A percentile compares a stretch with the other conserved stretches of the same genome.
These are phyloP conservation scores for Naganishia liquefaciens DNA, from an alignment of 1,284 basidiomycete species.

Conservation along the genomic window DNA sequence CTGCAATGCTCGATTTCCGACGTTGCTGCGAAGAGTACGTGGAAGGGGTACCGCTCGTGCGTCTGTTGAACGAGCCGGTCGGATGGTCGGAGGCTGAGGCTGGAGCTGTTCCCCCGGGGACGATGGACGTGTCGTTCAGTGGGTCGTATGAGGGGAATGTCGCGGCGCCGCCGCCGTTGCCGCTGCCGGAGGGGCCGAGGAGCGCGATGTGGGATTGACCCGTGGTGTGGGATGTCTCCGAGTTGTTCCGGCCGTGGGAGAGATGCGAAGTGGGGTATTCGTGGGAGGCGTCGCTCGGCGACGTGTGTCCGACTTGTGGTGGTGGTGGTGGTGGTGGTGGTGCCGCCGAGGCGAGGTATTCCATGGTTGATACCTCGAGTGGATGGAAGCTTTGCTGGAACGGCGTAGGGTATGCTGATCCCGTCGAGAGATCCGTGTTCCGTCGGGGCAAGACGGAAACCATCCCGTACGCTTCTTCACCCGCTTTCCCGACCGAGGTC, in stretches of 20 bases:
- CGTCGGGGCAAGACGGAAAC: constrained; percentile 11
- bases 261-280: background rate
- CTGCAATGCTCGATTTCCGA: background rate
- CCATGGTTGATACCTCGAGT: background rate
- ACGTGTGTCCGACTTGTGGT: too few relatives aligned
- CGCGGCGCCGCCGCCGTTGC: too few relatives aligned
- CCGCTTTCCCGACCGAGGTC: background rate
- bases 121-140: background rate
- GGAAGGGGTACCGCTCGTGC: background rate
- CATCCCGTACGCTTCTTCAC: constrained; percentile 13
- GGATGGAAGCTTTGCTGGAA: background rate
- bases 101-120: too few relatives aligned
- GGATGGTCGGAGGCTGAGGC: too few relatives aligned
- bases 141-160: background rate
- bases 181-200: too few relatives aligned
- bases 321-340: background rate
- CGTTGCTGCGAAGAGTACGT: background rate
- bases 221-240: constrained; percentile 7
- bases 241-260: background rate
- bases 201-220: constrained; percentile 7
- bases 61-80: too few relatives aligned
- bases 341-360: constrained; percentile 9
- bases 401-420: constrained; percentile 7
- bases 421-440: background rate
- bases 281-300: constrained; percentile 1